A percentile compares a stretch with the other conserved stretches of the same genome.
Evolutionary conservation across 768 basidiomycete species (phyloP).

Genomic region (Suillus hirtellus): DNA sequence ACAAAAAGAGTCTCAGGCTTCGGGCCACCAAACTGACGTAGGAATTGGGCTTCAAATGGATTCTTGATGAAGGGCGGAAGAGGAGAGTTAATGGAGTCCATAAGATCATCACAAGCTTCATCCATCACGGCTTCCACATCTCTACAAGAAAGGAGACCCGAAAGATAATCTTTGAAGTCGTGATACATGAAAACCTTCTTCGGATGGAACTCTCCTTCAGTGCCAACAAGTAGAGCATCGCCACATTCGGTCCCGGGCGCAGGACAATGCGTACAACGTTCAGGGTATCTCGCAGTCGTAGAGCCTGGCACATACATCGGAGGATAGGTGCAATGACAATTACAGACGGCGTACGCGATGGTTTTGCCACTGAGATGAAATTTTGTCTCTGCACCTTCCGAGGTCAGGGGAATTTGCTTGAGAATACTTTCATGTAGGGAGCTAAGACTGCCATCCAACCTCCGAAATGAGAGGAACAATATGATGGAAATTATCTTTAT

Average conservation of each 20-base stretch:
- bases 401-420: too few relatives aligned
- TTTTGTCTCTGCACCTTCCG: not conserved
- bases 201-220: not conserved
- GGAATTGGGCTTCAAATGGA: conserved; percentile 1
- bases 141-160: not conserved
- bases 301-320: not conserved
- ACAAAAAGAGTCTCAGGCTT: conserved; percentile 1
- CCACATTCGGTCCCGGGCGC: conserved; percentile 3
- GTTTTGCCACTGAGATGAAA: not conserved
- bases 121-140: conserved; percentile 4
- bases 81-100: not conserved
- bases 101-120: not conserved
- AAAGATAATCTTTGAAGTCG: conserved; percentile 10
- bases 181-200: conserved; percentile 10
- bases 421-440: too few relatives aligned
- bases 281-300: not conserved
- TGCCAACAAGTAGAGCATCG: not conserved
- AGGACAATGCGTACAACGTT: not conserved
- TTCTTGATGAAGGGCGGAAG: conserved; percentile 12
- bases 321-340: conserved; percentile 9
- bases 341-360: conserved; percentile 5
- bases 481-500: conserved; percentile 9
- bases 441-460: too few relatives aligned
- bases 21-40: not conserved
- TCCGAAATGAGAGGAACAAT: not conserved